These are phyloP conservation scores for Ceratocystis lukuohia DNA, from an alignment of 2,329 filamentous ascomycete genomes.

Conservation along the genomic window DNA sequence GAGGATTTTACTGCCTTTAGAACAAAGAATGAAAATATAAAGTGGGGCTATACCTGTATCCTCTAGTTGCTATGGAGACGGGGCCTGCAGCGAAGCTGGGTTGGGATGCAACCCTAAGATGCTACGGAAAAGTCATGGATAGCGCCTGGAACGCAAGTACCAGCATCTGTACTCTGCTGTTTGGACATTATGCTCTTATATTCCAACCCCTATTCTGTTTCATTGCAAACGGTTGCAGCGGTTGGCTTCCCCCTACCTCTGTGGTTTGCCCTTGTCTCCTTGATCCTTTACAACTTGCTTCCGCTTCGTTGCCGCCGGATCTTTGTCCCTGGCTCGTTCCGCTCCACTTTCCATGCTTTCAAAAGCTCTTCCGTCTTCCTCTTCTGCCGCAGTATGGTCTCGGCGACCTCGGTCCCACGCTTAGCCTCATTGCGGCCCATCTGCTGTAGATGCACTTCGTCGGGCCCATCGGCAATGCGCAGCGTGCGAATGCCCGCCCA, in stretches of 20 bases:
- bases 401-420: slow-evolving; percentile 46
- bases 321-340: slow-evolving; percentile 37
- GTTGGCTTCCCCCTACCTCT: no score
- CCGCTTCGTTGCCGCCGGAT: slow-evolving; percentile 38
- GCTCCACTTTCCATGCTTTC: slow-evolving; percentile 39
- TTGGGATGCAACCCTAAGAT: no score
- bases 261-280: neutral
- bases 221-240: neutral
- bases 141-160: neutral
- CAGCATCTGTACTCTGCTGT: neutral
- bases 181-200: no score
- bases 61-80: no score
- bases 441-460: slow-evolving; percentile 85
- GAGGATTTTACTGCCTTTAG: no score
- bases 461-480: slow-evolving; percentile 80
- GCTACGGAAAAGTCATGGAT: neutral
- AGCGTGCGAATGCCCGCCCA: slow-evolving; percentile 72
- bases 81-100: no score
- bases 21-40: no score
- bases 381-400: slow-evolving; percentile 51
- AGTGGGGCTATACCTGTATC: no score
- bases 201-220: neutral
- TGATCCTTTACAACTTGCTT: slow-evolving; percentile 12
- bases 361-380: slow-evolving; percentile 53
- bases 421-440: slow-evolving; percentile 71